phyloP scores from a whole-genome alignment of 352 stramenopile genomes.

The Globisporangium nunn region DNA sequence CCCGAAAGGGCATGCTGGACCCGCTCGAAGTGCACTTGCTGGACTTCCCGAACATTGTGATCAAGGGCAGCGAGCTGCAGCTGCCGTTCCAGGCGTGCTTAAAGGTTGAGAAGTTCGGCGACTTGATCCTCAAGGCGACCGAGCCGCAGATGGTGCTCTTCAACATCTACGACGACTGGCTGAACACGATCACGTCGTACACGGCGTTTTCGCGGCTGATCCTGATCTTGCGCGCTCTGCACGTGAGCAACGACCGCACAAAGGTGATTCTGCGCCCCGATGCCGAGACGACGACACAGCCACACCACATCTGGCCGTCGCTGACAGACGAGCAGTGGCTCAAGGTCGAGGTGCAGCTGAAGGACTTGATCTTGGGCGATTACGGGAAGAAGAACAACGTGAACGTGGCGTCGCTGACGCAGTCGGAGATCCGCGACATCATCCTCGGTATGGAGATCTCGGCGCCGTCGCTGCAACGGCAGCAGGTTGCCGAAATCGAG shows the following conservation, averaged over 20 bases:
- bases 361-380: constrained; percentile 99
- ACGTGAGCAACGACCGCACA: constrained; percentile 95
- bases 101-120: constrained; percentile 99
- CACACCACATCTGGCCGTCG: constrained; percentile 99
- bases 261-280: constrained; percentile 97
- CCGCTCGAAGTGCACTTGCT: constrained; percentile 98
- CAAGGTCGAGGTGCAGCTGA: constrained; percentile 98
- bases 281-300: constrained; percentile 97
- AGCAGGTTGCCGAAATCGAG: constrained; percentile 99
- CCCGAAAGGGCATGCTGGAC: constrained; percentile 99
- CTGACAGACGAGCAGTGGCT: constrained; percentile 99
- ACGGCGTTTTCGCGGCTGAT: constrained; percentile 99
- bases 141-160: constrained; percentile 99
- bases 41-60: constrained; percentile 99
- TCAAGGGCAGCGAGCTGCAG: constrained; percentile 98
- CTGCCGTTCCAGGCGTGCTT: constrained; percentile 98
- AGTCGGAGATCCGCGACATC: constrained; percentile 99
- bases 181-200: constrained; percentile 99
- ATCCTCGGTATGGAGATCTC: constrained; percentile 99
- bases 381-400: constrained; percentile 99
- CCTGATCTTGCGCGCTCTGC: constrained; percentile 97
- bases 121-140: constrained; percentile 98
- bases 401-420: constrained; percentile 98
- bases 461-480: constrained; percentile 96
- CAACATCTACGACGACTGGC: constrained; percentile 99